Base-by-base conservation (phyloP, 2,329 filamentous ascomycete genomes). In the Alternaria ventricosa region DNA sequence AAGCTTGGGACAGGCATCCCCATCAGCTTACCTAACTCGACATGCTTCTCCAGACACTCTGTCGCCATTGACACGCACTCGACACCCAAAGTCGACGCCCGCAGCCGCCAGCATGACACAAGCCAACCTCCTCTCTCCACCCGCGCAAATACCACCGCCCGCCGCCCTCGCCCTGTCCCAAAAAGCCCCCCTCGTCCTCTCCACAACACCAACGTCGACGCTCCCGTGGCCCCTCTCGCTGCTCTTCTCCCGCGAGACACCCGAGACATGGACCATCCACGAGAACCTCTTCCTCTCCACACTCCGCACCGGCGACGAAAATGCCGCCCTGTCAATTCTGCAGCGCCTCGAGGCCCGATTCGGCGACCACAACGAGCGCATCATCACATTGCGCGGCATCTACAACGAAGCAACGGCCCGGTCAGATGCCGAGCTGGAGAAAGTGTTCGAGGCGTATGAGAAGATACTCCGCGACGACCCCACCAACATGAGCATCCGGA, bases 221-320 rank as follows among this genome's bases (percentile, higher is more conserved):
- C 76, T 82, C n/a, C 83, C 81, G 27, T 87, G 83, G 79, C 86
- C 83, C 53, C 80, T 87, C 55, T 86, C 82, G 8, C 78, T 86
- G 56, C 80, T 87, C 70, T 78, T 82, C 62, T 81, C 82, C 44
- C 78, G 80, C 28, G 94, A 97, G 78, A 90, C 89, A 0, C 85
- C 92, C 58, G 93, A 97, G 69, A 86, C 92, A 75, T 98, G 95
- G 94, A 87, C 87, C 15, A 88, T 88, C 46, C 92, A 96, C 80
- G 95, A 98, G 82, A 96, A 97, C 77, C 86, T 98, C 18, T 84
- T 98, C 70, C 83, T 96, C 33, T 89, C 93, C 28, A 96, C 92
- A 74, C 87, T 99, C 41, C 91, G 92, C 55, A 94, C 92, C 0
- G 92, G 92, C 57, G 92, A 98, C 79, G 91, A 96, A 72, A 83